phyloP scores from a whole-genome alignment of 805 yeast species.

The Geotrichum ghanense region DNA sequence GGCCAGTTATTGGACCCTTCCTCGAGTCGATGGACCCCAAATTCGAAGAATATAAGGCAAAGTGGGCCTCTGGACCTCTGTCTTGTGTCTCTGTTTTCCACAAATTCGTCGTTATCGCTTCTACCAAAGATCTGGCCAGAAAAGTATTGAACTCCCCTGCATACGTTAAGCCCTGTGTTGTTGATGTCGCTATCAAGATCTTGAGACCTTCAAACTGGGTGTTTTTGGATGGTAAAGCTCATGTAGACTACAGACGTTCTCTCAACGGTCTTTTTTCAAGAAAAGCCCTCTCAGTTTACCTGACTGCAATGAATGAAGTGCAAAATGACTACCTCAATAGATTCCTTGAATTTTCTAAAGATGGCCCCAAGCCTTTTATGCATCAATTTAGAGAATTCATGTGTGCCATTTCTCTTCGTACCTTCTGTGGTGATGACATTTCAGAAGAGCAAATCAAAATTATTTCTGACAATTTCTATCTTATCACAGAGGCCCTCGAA shows the following conservation, averaged over 20 bases:
- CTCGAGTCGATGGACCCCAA: conserved; percentile 91
- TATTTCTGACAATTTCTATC: conserved; percentile 86
- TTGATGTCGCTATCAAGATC: conserved; percentile 90
- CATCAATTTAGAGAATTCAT: conserved; percentile 89
- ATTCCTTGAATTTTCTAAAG: conserved; percentile 45
- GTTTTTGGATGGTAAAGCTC: conserved; percentile 91
- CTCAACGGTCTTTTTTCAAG: conserved; percentile 83
- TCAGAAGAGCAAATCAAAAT: conserved; percentile 80
- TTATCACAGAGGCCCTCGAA: conserved; percentile 91
- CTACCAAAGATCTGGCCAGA: conserved; percentile 77
- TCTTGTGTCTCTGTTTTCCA: conserved; percentile 97
- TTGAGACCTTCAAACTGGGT: conserved; percentile 97
- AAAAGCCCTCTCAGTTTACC: conserved; percentile 68
- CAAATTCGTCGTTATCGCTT: conserved; percentile 92
- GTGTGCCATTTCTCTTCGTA: conserved; percentile 86
- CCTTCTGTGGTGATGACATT: conserved; percentile 93
- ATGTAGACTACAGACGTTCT: conserved; percentile 83
- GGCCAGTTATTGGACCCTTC: conserved; percentile 96
- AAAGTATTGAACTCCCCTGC: conserved; percentile 76
- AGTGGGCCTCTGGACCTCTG: conserved; percentile 91
- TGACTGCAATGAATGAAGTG: conserved; percentile 74
- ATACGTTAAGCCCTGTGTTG: conserved; percentile 94
- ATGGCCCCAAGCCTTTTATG: conserved; percentile 67
- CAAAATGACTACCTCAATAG: conserved; percentile 71
- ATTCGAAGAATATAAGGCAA: conserved; percentile 82